Percentiles rank a stretch among this genome's conserved stretches.
Evolutionary conservation across 2,329 filamentous ascomycete genomes (phyloP).

Genomic region (Verticillium dahliae): DNA sequence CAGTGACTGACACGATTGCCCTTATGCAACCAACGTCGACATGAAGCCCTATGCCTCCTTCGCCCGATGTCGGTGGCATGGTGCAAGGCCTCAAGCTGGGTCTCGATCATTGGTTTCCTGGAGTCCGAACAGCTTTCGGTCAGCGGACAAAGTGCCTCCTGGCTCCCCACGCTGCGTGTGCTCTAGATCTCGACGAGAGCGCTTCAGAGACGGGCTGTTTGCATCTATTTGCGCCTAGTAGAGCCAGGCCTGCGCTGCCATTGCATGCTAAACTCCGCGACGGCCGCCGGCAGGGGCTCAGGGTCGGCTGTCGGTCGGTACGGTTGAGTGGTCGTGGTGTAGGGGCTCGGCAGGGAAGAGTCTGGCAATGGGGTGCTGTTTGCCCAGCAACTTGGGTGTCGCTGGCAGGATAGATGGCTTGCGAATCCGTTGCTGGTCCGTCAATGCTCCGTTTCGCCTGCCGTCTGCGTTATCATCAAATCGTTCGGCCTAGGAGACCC

Average conservation of each 20-base stretch:
- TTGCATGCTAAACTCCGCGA: background rate
- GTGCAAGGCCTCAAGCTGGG: background rate
- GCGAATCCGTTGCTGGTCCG: background rate
- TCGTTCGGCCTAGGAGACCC: background rate
- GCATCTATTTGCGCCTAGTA: background rate
- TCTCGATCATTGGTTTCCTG: background rate
- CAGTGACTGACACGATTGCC: background rate
- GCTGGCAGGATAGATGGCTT: background rate
- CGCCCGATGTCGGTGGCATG: background rate
- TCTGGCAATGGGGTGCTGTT: background rate
- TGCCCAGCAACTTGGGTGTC: background rate
- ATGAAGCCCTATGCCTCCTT: background rate
- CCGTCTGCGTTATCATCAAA: background rate
- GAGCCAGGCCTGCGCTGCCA: background rate
- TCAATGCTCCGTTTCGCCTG: background rate
- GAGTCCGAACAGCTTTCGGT: background rate
- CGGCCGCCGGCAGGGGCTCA: background rate
- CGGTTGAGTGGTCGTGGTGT: background rate
- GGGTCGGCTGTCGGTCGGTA: background rate
- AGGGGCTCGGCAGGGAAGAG: background rate
- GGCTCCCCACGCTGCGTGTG: background rate
- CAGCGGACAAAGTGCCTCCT: background rate
- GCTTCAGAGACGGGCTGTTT: background rate
- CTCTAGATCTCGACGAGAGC: background rate
- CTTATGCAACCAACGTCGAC: background rate